Conservation (phyloP, 108 stramenopile genomes). For the Cyclotella choctawhatcheeana region DNA sequence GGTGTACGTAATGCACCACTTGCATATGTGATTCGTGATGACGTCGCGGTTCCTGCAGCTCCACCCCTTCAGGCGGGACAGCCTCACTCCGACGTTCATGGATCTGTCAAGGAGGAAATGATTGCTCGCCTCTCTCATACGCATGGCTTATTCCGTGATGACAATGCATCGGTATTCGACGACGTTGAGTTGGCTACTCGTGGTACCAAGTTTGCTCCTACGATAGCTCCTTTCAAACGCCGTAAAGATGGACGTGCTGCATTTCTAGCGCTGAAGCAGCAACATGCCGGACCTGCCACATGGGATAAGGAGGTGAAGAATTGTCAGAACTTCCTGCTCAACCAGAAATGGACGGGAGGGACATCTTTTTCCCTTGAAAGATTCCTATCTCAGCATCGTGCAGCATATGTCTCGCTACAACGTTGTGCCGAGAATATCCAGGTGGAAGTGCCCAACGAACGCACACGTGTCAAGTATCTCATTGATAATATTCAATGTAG, state of each 20-base stretch:
- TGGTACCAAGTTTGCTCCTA: background rate
- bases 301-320: background rate
- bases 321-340: background rate
- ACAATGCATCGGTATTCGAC: background rate
- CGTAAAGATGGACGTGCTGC: background rate
- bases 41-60: background rate
- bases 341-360: background rate
- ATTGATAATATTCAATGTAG: background rate
- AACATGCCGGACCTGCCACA: background rate
- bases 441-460: background rate
- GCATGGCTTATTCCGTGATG: background rate
- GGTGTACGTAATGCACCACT: background rate
- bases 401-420: too few relatives aligned
- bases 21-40: background rate
- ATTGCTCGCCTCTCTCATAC: background rate
- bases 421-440: background rate
- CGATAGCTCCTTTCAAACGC: background rate
- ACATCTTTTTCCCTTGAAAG: background rate
- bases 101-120: conserved; percentile 1
- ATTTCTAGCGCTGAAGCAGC: background rate
- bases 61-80: background rate
- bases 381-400: background rate
- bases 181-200: background rate
- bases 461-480: background rate
- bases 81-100: background rate